Conservation (phyloP, 768 basidiomycete species). For the Suillus sp. region DNA sequence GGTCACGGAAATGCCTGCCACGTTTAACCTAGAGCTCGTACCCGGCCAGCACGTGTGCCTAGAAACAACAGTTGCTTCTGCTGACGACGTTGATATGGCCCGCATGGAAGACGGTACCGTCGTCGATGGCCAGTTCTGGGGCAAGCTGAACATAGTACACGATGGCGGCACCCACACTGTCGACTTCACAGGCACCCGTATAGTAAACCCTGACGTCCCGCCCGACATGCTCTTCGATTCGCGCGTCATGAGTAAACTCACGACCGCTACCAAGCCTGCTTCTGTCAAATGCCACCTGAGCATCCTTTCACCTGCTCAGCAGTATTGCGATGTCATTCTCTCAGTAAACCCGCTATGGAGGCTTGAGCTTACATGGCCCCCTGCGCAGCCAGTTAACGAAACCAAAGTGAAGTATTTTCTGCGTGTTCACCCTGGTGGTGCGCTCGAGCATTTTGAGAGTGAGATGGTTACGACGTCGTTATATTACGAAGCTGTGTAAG, state of each 20-base stretch:
- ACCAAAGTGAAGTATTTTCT: conserved; percentile 83
- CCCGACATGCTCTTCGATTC: conserved; percentile 76
- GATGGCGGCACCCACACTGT: conserved; percentile 74
- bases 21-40: conserved; percentile 77
- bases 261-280: conserved; percentile 70
- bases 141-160: conserved; percentile 83
- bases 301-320: conserved; percentile 68
- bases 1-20: conserved; percentile 84
- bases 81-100: conserved; percentile 86
- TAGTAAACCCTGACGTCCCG: conserved; percentile 62
- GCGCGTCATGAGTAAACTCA: conserved; percentile 74
- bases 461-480: conserved; percentile 77
- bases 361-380: conserved; percentile 76
- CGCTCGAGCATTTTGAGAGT: conserved; percentile 83
- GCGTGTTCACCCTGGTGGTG: conserved; percentile 82
- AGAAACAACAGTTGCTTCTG: conserved; percentile 76
- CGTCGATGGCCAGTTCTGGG: conserved; percentile 87
- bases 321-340: conserved; percentile 81
- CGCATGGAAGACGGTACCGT: conserved; percentile 87
- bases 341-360: conserved; percentile 75
- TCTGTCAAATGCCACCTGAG: conserved; percentile 77
- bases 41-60: conserved; percentile 81
- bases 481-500: conserved; percentile 86
- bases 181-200: conserved; percentile 81
- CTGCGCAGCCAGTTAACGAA: conserved; percentile 64